Conservation (phyloP, 2,329 filamentous ascomycete species). For the Clonostachys rosea region DNA sequence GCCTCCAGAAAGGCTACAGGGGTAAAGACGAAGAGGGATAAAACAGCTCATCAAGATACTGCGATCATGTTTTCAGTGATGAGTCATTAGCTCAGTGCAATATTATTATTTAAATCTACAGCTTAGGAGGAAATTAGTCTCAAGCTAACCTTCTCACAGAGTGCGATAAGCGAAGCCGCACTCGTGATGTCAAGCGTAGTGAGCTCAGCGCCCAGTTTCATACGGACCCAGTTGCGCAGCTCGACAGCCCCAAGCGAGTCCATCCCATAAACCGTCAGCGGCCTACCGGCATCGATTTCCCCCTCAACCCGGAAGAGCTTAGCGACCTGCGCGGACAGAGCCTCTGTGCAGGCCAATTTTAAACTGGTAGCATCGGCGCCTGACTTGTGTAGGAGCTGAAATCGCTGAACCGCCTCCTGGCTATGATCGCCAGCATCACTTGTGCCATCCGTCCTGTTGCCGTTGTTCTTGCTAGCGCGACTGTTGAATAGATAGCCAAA, state of each 20-base stretch:
- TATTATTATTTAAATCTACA: too few species aligned
- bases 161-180: neutral
- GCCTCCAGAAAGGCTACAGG: too few species aligned
- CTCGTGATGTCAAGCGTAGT: neutral
- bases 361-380: conserved; percentile 1
- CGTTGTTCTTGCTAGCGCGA: neutral
- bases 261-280: conserved; percentile 11
- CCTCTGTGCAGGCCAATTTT: neutral
- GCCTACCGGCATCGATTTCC: conserved; percentile 9
- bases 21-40: too few species aligned
- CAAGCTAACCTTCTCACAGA: neutral
- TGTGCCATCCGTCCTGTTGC: neutral
- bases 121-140: too few species aligned
- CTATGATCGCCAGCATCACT: too few species aligned
- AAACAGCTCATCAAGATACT: too few species aligned
- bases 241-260: conserved; percentile 15
- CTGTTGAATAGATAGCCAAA: neutral
- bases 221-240: conserved; percentile 11
- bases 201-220: conserved; percentile 4
- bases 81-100: too few species aligned
- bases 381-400: conserved; percentile 1
- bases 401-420: neutral
- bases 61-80: too few species aligned
- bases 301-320: conserved; percentile 1
- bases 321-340: neutral